Conservation (phyloP, 208 protist genomes). For the Leishmania braziliensis region DNA sequence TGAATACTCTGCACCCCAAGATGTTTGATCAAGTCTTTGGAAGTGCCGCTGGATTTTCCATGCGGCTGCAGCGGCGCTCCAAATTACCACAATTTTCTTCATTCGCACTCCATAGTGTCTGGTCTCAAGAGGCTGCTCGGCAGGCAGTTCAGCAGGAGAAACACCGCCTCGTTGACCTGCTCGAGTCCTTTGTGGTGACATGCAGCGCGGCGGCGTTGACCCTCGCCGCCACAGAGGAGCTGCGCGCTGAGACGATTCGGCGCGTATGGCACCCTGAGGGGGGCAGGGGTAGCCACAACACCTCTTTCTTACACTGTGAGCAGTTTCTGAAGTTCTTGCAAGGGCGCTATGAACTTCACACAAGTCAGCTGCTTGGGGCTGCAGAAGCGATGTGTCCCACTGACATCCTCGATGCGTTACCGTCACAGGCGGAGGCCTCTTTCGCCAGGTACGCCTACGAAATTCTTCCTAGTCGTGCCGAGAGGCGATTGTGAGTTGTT, state of each 20-base stretch:
- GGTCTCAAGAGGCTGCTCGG: conserved; percentile 50
- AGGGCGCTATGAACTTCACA: conserved; percentile 7
- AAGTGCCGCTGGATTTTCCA: not conserved
- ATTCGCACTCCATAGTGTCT: conserved; percentile 37
- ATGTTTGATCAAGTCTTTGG: conserved; percentile 20
- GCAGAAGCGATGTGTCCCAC: not conserved
- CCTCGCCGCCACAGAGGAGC: conserved; percentile 37
- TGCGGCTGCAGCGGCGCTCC: not conserved
- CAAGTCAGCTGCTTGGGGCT: not conserved
- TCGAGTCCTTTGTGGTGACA: conserved; percentile 45
- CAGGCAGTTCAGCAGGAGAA: conserved; percentile 54
- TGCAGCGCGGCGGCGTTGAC: conserved; percentile 63
- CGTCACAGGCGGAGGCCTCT: conserved; percentile 64
- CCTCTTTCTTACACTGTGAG: conserved; percentile 14
- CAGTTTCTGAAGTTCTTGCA: conserved; percentile 25
- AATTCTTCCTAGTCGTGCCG: conserved; percentile 21
- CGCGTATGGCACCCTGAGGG: conserved; percentile 20
- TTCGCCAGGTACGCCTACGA: conserved; percentile 62
- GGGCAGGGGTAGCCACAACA: not conserved
- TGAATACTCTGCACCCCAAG: not conserved
- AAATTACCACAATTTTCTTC: not conserved
- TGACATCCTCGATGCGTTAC: conserved; percentile 62
- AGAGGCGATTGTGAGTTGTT: not conserved
- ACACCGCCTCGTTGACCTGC: conserved; percentile 24
- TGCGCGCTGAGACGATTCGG: conserved; percentile 50